Percentiles rank a stretch among this genome's conserved stretches.
phyloP scores from a whole-genome alignment of 2,329 filamentous ascomycete species.

The Metarhizium sp. region DNA sequence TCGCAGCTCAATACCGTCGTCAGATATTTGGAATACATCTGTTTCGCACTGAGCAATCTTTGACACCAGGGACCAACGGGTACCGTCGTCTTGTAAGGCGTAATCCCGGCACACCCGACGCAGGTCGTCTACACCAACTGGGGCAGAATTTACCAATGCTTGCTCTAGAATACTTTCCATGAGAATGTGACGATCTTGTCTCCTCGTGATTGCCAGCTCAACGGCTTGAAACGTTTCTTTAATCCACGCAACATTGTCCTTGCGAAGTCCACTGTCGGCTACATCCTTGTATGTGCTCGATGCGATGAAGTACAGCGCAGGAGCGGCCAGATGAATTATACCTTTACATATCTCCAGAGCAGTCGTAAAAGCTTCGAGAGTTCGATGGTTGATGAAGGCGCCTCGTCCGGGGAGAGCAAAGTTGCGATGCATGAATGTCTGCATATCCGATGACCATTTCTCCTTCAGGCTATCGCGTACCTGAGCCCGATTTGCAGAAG shows the following conservation, averaged over 20 bases:
- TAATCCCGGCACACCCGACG: constrained; percentile 33
- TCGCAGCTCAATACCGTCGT: constrained; percentile 30
- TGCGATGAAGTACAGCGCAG: constrained; percentile 36
- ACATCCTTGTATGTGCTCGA: constrained; percentile 16
- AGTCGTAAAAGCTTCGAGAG: constrained; percentile 29
- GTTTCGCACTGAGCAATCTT: constrained; percentile 34
- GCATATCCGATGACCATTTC: constrained; percentile 37
- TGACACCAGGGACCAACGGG: constrained; percentile 34
- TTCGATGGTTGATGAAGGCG: constrained; percentile 33
- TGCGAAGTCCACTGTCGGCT: constrained; percentile 20
- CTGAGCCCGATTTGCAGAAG: constrained; percentile 8
- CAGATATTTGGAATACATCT: constrained; percentile 34
- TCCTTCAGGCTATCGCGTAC: constrained; percentile 12
- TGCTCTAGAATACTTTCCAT: constrained; percentile 22
- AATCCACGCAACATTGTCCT: constrained; percentile 28
- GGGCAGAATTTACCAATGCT: constrained; percentile 19
- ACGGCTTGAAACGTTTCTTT: constrained; percentile 24
- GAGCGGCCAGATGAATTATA: constrained; percentile 26
- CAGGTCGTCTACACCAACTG: constrained; percentile 30
- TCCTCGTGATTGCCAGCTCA: constrained; percentile 16
- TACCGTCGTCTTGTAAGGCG: constrained; percentile 23
- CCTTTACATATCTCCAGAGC: constrained; percentile 29
- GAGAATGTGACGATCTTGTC: constrained; percentile 16
- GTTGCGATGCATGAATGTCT: constrained; percentile 39
- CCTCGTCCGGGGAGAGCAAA: constrained; percentile 42